phyloP scores from a whole-genome alignment of 345 rosid genomes.

The Iberis pinnata region DNA sequence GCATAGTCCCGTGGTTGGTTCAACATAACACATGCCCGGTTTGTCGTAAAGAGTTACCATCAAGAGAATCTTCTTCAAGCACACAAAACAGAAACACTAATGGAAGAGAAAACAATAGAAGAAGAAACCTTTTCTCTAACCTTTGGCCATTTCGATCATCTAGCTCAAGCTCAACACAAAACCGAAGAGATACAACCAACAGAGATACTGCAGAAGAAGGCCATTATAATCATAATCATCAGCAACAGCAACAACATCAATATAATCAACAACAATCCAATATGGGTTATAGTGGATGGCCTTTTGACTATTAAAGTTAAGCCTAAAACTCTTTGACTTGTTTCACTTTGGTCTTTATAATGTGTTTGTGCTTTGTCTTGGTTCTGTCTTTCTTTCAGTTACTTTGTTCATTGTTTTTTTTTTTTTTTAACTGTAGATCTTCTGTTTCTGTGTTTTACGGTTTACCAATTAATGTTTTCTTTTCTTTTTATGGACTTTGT shows the following conservation, averaged over 20 bases:
- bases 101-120: too few relatives aligned
- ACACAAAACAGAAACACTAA: constrained; percentile 28
- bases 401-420: constrained; percentile 23
- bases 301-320: constrained; percentile 46
- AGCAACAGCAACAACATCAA: constrained; percentile 15
- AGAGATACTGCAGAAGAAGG: constrained; percentile 39
- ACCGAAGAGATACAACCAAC: constrained; percentile 39
- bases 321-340: background rate
- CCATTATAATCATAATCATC: constrained; percentile 30
- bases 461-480: constrained; percentile 5
- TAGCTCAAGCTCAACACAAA: constrained; percentile 29
- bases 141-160: constrained; percentile 82
- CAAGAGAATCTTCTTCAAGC: constrained; percentile 36
- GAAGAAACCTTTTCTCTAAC: constrained; percentile 56
- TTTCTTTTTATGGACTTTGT: constrained; percentile 2
- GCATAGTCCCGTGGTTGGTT: constrained; percentile 67
- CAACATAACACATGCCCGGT: constrained; percentile 86
- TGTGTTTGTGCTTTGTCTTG: constrained; percentile 16
- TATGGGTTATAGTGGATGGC: constrained; percentile 77
- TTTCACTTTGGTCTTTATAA: constrained; percentile 20
- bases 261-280: constrained; percentile 31
- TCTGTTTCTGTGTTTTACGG: constrained; percentile 10
- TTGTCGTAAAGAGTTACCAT: constrained; percentile 76
- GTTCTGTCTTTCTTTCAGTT: constrained; percentile 5
- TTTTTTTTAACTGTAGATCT: constrained; percentile 18